phyloP scores from a whole-genome alignment of 805 yeast genomes.

The Tetrapisispora taiwanensis region DNA sequence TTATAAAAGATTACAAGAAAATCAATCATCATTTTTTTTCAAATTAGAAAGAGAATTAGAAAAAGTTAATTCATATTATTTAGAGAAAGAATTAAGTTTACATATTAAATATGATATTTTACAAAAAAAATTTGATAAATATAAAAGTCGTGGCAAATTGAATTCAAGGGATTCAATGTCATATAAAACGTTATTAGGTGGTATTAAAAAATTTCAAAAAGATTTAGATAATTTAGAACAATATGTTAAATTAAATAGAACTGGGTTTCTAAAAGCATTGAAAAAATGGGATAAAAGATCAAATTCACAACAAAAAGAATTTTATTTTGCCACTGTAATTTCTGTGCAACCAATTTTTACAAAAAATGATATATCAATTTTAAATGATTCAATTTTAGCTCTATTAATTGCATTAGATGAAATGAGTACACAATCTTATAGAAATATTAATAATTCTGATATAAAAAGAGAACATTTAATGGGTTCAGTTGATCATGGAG shows the following conservation, averaged over 20 bases:
- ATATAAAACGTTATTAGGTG: constrained; percentile 75
- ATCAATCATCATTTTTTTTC: constrained; percentile 81
- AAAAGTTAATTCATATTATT: constrained; percentile 84
- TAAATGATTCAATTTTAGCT: constrained; percentile 52
- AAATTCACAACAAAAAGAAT: constrained; percentile 86
- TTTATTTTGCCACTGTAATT: constrained; percentile 84
- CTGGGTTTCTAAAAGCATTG: constrained; percentile 90
- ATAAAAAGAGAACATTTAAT: neutral
- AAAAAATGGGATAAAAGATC: constrained; percentile 98
- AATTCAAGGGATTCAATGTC: constrained; percentile 59
- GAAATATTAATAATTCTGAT: neutral
- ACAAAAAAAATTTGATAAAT: constrained; percentile 55
- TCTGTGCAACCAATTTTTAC: constrained; percentile 96
- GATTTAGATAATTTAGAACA: constrained; percentile 85
- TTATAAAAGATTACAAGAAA: constrained; percentile 62
- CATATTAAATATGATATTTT: constrained; percentile 69
- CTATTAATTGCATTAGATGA: constrained; percentile 6
- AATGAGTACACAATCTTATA: constrained; percentile 1
- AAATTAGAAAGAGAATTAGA: constrained; percentile 89
- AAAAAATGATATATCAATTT: constrained; percentile 70
- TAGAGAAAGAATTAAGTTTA: constrained; percentile 84
- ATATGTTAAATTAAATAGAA: constrained; percentile 87
- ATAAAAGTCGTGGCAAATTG: constrained; percentile 34
- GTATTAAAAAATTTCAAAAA: constrained; percentile 78
- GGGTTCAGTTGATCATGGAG: neutral